Percentiles rank a stretch among this genome's conserved stretches.
These are phyloP conservation scores for Colletotrichum navitas DNA, from an alignment of 2,329 filamentous ascomycete species.

Conservation along the genomic window DNA sequence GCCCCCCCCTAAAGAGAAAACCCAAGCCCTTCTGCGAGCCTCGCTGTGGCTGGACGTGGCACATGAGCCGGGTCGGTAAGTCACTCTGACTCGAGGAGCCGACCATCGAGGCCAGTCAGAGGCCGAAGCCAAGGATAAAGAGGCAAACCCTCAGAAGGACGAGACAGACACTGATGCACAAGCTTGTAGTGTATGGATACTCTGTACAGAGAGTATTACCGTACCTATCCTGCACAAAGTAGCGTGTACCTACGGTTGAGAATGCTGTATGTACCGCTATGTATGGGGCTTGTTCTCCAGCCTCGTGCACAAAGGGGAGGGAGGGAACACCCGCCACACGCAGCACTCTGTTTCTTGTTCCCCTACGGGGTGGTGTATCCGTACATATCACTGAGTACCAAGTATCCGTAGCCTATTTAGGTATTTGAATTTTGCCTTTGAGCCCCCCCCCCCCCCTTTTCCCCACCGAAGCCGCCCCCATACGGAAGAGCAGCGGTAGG, in stretches of 20 bases:
- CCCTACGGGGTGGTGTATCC: too few species aligned
- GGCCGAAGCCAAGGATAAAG: constrained; percentile 6
- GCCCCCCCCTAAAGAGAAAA: not conserved
- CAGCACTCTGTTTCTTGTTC: constrained; percentile 16
- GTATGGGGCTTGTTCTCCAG: constrained; percentile 2
- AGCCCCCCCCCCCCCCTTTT: constrained; percentile 3
- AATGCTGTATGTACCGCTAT: constrained; percentile 3
- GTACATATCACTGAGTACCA: too few species aligned
- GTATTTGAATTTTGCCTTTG: constrained; percentile 4
- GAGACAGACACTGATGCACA: not conserved
- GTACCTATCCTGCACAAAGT: too few species aligned
- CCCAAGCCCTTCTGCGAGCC: constrained; percentile 1
- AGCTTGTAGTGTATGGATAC: not conserved
- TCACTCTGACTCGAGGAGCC: not conserved
- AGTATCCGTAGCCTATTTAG: too few species aligned
- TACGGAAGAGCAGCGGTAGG: constrained; percentile 34
- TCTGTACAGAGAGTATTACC: too few species aligned
- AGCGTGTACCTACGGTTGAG: not conserved
- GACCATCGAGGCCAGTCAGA: constrained; percentile 2
- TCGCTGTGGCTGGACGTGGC: constrained; percentile 28
- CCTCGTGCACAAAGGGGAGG: constrained; percentile 22
- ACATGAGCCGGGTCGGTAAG: not conserved
- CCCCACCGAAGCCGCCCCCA: constrained; percentile 29
- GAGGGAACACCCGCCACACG: constrained; percentile 7
- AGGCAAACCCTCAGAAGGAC: not conserved